Evolutionary conservation across 1,284 basidiomycete species (phyloP).

Genomic region (Fomes fomentarius): DNA sequence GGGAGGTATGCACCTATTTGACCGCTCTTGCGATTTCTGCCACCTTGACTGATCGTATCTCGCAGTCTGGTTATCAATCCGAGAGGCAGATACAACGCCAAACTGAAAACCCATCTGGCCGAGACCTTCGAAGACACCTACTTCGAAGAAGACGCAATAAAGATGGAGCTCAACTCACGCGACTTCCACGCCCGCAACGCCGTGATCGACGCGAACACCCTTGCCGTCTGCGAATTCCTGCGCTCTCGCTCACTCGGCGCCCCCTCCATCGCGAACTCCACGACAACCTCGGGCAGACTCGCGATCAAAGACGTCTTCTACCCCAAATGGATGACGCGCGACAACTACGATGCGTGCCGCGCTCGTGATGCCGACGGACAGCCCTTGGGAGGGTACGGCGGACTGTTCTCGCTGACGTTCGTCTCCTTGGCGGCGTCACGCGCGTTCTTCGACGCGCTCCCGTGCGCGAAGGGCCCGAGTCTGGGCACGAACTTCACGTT

Average conservation of each 20-base stretch:
- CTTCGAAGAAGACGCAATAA: slow-evolving; percentile 92
- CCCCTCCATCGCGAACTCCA: too few relatives aligned
- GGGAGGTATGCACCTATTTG: slow-evolving; percentile 73
- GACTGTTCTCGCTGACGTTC: slow-evolving; percentile 93
- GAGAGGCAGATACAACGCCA: slow-evolving; percentile 56
- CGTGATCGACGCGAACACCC: slow-evolving; percentile 84
- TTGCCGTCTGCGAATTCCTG: slow-evolving; percentile 82
- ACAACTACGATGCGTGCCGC: slow-evolving; percentile 76
- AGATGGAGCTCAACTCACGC: slow-evolving; percentile 97
- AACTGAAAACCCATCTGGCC: slow-evolving; percentile 64
- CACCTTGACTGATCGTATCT: too few relatives aligned
- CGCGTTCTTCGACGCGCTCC: slow-evolving; percentile 88
- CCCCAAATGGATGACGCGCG: slow-evolving; percentile 80
- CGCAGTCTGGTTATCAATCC: slow-evolving; percentile 87
- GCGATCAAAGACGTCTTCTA: slow-evolving; percentile 86
- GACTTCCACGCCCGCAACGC: slow-evolving; percentile 83
- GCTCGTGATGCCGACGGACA: slow-evolving; percentile 25
- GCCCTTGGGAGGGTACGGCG: slow-evolving; percentile 78
- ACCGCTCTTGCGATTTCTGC: too few relatives aligned
- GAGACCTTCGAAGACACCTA: slow-evolving; percentile 86
- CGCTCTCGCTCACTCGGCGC: slow-evolving; percentile 56
- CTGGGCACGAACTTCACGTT: slow-evolving; percentile 97
- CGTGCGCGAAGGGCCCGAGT: slow-evolving; percentile 90
- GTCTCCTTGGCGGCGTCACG: slow-evolving; percentile 65
- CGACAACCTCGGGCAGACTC: slow-evolving; percentile 5